phyloP scores from a whole-genome alignment of 305 asterid species.

The Solanum hybrid region DNA sequence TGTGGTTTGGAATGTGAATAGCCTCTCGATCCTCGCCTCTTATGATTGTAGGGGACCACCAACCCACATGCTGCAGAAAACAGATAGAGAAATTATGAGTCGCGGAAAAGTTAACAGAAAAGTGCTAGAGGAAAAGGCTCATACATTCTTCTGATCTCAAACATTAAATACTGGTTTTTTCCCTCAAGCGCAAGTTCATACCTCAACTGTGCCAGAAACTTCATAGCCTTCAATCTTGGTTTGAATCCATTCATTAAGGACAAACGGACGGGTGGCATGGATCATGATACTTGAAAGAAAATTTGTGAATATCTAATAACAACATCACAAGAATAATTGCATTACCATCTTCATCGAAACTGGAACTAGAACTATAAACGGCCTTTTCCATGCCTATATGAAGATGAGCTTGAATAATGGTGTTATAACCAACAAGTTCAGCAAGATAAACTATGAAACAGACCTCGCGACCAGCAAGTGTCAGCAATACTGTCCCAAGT shows the following conservation, averaged over 20 bases:
- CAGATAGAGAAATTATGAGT: not conserved
- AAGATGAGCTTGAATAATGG: not conserved
- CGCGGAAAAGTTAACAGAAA: not conserved
- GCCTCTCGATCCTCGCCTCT: conserved; percentile 99
- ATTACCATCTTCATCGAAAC: not conserved
- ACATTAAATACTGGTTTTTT: not conserved
- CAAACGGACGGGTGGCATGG: conserved; percentile 88
- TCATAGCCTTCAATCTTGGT: conserved; percentile 92
- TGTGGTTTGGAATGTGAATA: conserved; percentile 93
- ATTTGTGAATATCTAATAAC: conserved; percentile 73
- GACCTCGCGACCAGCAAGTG: conserved; percentile 99
- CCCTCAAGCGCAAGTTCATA: conserved; percentile 22
- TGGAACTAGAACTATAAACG: not conserved
- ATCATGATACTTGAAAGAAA: conserved; percentile 95
- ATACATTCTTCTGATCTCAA: conserved; percentile 1
- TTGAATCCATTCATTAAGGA: conserved; percentile 87
- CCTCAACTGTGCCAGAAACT: conserved; percentile 98
- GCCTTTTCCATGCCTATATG: not conserved
- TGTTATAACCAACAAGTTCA: conserved; percentile 3
- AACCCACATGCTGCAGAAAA: conserved; percentile 74
- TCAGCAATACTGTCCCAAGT: conserved; percentile 87
- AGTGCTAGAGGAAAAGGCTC: not conserved
- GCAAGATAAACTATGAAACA: conserved; percentile 3
- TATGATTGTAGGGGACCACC: conserved; percentile 98
- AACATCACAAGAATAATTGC: conserved; percentile 5